These are phyloP conservation scores for Corymbia maculata DNA, from an alignment of 345 rosid species.

Conservation along the genomic window DNA sequence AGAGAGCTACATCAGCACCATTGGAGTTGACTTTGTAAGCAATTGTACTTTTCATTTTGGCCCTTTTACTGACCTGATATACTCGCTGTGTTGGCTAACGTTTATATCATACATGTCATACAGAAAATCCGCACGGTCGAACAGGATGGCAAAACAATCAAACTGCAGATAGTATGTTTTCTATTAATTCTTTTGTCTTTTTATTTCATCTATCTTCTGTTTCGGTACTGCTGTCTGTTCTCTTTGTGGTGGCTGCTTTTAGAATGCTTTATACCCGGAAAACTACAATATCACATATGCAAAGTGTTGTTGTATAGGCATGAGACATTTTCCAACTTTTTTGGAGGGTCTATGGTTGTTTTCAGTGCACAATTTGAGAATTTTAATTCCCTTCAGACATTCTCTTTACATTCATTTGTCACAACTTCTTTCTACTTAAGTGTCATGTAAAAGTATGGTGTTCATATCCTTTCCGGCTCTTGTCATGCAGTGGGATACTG, in stretches of 20 bases:
- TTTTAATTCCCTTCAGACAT: background rate
- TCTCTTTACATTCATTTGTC: background rate
- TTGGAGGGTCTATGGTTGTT: background rate
- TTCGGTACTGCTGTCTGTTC: background rate
- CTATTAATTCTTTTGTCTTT: background rate
- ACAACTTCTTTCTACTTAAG: background rate
- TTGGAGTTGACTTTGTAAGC: slow-evolving; percentile 71
- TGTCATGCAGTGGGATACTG: slow-evolving; percentile 68
- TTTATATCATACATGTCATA: background rate
- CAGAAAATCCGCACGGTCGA: slow-evolving; percentile 95
- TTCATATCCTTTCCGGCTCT: background rate
- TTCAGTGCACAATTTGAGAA: background rate
- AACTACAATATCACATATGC: background rate
- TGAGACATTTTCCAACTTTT: background rate
- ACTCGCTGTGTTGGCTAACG: background rate
- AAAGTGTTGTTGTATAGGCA: background rate
- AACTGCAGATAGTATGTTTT: slow-evolving; percentile 59
- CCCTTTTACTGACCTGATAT: background rate
- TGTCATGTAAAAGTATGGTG: background rate
- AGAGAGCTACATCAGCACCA: slow-evolving; percentile 72
- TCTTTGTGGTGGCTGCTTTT: background rate
- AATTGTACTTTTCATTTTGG: background rate
- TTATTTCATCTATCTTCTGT: background rate
- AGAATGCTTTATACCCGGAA: background rate
- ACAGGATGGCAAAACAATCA: slow-evolving; percentile 82